Evolutionary conservation across 108 stramenopile species (phyloP).

Genomic region (Conticribra weissflogii): DNA sequence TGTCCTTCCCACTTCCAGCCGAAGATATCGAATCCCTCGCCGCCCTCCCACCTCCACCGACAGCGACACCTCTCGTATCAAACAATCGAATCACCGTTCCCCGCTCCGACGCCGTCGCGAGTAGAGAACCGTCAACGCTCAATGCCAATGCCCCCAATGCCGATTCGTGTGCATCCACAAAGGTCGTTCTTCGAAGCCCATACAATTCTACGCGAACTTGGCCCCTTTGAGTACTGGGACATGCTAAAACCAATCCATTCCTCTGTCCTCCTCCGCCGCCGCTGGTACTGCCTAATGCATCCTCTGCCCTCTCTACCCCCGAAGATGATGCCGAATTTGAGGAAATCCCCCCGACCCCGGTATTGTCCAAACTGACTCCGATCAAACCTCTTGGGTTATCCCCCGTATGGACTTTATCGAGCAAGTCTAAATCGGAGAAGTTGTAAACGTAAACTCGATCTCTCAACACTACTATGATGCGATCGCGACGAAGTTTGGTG

Average conservation of each 20-base stretch:
- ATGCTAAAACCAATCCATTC: slow-evolving; percentile 93
- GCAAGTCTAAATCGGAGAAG: slow-evolving; percentile 89
- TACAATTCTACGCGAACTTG: slow-evolving; percentile 97
- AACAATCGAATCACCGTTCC: slow-evolving; percentile 97
- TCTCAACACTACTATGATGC: slow-evolving; percentile 94
- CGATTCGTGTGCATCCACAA: slow-evolving; percentile 95
- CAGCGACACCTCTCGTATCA: slow-evolving; percentile 77
- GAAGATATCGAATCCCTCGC: slow-evolving; percentile 53
- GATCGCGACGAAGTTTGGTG: slow-evolving; percentile 92
- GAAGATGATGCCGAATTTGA: too few relatives aligned
- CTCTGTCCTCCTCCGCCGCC: neutral
- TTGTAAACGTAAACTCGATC: slow-evolving; percentile 95
- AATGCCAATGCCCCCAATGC: slow-evolving; percentile 84
- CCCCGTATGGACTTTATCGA: slow-evolving; percentile 94
- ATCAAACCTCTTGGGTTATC: neutral
- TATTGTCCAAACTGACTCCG: neutral
- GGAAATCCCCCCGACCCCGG: neutral
- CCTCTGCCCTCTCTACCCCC: slow-evolving; percentile 21
- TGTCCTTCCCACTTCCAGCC: slow-evolving; percentile 12
- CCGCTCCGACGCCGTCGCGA: slow-evolving; percentile 93
- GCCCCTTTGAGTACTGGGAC: slow-evolving; percentile 87
- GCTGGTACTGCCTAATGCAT: slow-evolving; percentile 19
- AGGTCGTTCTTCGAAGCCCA: slow-evolving; percentile 85
- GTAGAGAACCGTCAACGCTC: slow-evolving; percentile 83
- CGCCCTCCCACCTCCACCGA: slow-evolving; percentile 63